A percentile compares a stretch with the other conserved stretches of the same genome.
Conservation (phyloP, 768 basidiomycete species). For the Krasilnikovozyma curviuscula region DNA sequence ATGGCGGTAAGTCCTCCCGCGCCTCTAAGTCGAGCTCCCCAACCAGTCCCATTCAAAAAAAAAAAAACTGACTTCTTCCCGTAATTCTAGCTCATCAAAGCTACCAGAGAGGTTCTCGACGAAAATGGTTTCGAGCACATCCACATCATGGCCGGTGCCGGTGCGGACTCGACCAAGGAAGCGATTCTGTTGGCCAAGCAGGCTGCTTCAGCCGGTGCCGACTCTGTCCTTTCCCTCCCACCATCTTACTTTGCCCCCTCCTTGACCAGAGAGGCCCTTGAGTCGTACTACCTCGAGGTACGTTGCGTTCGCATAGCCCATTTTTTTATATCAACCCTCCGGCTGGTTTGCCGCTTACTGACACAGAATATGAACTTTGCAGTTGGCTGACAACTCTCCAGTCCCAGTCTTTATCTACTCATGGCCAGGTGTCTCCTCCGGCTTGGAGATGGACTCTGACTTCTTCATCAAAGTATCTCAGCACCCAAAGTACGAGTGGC, state of each 20-base stretch:
- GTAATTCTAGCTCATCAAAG: too few relatives aligned
- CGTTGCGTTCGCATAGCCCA: background rate
- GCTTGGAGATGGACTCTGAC: constrained; percentile 69
- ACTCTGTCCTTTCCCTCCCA: constrained; percentile 18
- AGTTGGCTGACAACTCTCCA: too few relatives aligned
- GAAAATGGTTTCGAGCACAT: constrained; percentile 47
- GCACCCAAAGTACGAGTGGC: constrained; percentile 71
- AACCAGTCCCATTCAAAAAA: too few relatives aligned
- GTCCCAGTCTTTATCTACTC: too few relatives aligned
- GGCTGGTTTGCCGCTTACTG: too few relatives aligned
- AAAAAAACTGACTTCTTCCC: too few relatives aligned
- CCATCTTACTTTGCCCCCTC: background rate
- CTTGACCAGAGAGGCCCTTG: too few relatives aligned
- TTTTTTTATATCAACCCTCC: constrained; percentile 27
- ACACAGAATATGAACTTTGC: too few relatives aligned
- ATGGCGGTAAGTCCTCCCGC: too few relatives aligned
- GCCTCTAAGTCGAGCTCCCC: too few relatives aligned
- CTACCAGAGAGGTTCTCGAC: constrained; percentile 54
- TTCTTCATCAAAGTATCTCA: constrained; percentile 44
- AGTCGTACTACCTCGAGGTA: too few relatives aligned
- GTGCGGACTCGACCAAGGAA: constrained; percentile 43
- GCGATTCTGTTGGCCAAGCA: constrained; percentile 50
- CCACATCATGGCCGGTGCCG: constrained; percentile 63
- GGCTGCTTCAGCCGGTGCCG: constrained; percentile 63
- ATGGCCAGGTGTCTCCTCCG: too few relatives aligned